Evolutionary conservation across 805 yeast species (phyloP).

Genomic region (Candida broadrunensis): DNA sequence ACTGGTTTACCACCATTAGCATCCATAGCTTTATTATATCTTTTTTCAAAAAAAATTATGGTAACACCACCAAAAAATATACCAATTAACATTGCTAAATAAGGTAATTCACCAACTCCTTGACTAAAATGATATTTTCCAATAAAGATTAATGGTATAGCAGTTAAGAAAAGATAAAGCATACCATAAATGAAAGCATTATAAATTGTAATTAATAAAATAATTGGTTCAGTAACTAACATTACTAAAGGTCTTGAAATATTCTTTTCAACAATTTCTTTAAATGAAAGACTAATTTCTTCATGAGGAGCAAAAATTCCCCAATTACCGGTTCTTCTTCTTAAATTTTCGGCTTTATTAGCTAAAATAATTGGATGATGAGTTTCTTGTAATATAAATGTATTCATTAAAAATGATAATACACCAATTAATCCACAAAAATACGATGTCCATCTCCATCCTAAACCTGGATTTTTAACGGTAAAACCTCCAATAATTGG

Average conservation of each 20-base stretch:
- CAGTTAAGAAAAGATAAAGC: slow-evolving; percentile 44
- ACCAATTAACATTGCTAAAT: slow-evolving; percentile 73
- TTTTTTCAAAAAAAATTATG: slow-evolving; percentile 54
- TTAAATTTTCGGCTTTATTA: slow-evolving; percentile 29
- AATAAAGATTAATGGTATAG: slow-evolving; percentile 45
- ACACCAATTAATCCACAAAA: slow-evolving; percentile 41
- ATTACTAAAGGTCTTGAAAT: slow-evolving; percentile 36
- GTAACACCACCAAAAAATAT: slow-evolving; percentile 53
- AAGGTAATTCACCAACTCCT: slow-evolving; percentile 76
- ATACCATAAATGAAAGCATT: slow-evolving; percentile 50
- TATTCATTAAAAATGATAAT: slow-evolving; percentile 26
- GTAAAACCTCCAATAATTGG: slow-evolving; percentile 58
- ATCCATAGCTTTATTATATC: slow-evolving; percentile 45
- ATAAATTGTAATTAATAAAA: slow-evolving; percentile 41
- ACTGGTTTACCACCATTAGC: slow-evolving; percentile 56
- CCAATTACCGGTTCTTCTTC: slow-evolving; percentile 41
- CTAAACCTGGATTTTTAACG: slow-evolving; percentile 33
- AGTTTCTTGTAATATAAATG: slow-evolving; percentile 35
- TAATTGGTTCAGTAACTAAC: slow-evolving; percentile 41
- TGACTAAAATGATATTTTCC: slow-evolving; percentile 54
- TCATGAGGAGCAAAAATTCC: slow-evolving; percentile 38
- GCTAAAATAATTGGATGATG: slow-evolving; percentile 37
- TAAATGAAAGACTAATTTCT: slow-evolving; percentile 25
- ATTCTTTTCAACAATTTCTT: slow-evolving; percentile 34
- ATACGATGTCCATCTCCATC: slow-evolving; percentile 62